Percentiles rank a stretch among this genome's conserved stretches.
phyloP scores from a whole-genome alignment of 768 basidiomycete species.

The Leccinum truebloodii region DNA sequence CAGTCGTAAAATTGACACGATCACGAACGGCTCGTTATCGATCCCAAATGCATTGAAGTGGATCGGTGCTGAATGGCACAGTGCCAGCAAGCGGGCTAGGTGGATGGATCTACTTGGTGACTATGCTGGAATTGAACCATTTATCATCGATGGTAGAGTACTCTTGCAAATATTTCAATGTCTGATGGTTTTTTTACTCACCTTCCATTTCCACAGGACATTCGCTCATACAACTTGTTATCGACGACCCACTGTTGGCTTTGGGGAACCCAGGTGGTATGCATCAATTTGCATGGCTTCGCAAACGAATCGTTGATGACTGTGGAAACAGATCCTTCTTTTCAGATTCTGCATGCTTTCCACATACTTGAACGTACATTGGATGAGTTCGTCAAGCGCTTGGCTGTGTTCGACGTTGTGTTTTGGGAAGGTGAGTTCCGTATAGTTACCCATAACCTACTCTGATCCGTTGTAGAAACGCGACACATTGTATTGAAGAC shows the following conservation, averaged over 20 bases:
- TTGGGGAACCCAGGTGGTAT: slow-evolving; percentile 50
- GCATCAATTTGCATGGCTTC: slow-evolving; percentile 1
- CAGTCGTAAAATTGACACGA: slow-evolving; percentile 2
- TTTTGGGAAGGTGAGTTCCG: slow-evolving; percentile 54
- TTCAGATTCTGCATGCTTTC: slow-evolving; percentile 65
- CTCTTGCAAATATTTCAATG: background rate
- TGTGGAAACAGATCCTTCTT: slow-evolving; percentile 44
- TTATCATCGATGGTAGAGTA: slow-evolving; percentile 59
- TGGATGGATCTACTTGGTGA: slow-evolving; percentile 76
- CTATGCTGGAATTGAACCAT: slow-evolving; percentile 66
- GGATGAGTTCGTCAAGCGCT: slow-evolving; percentile 47
- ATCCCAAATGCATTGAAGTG: slow-evolving; percentile 27
- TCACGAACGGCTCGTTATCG: slow-evolving; percentile 9
- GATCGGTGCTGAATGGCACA: slow-evolving; percentile 41
- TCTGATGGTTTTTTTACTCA: slow-evolving; percentile 1
- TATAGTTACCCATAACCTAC: background rate
- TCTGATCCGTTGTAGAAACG: slow-evolving; percentile 36
- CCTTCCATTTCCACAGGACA: slow-evolving; percentile 46
- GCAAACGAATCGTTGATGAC: background rate
- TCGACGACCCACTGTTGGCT: slow-evolving; percentile 62
- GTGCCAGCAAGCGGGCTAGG: slow-evolving; percentile 37
- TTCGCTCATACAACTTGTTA: slow-evolving; percentile 56
- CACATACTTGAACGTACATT: slow-evolving; percentile 55
- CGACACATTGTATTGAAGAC: slow-evolving; percentile 44
- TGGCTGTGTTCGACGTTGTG: slow-evolving; percentile 59